A percentile compares a stretch with the other conserved stretches of the same genome.
These are phyloP conservation scores for Diaporthe capsici DNA, from an alignment of 2,329 filamentous ascomycete genomes.

Conservation along the genomic window DNA sequence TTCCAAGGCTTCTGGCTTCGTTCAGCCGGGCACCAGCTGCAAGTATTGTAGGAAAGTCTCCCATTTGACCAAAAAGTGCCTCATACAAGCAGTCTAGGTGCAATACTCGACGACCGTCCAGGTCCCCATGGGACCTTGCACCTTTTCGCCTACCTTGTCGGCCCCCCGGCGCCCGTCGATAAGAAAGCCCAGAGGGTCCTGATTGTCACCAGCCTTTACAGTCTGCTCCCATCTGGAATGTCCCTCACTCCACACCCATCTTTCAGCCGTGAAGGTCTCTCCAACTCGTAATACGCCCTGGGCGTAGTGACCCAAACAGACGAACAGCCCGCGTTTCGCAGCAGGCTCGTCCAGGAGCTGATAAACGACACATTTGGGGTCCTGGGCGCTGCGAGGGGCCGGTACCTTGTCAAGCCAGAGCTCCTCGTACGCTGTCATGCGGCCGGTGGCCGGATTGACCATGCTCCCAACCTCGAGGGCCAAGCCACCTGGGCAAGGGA, in stretches of 20 bases:
- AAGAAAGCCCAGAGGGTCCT: slow-evolving; percentile 10
- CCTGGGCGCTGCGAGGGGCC: slow-evolving; percentile 21
- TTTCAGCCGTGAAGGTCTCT: slow-evolving; percentile 62
- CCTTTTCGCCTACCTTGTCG: slow-evolving; percentile 1
- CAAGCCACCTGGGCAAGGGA: slow-evolving; percentile 55
- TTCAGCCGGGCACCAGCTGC: background rate
- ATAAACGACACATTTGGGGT: slow-evolving; percentile 56
- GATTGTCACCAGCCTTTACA: slow-evolving; percentile 13
- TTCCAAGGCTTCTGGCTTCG: background rate
- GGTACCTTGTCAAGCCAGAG: slow-evolving; percentile 68
- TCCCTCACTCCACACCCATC: slow-evolving; percentile 64
- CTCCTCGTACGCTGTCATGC: slow-evolving; percentile 73
- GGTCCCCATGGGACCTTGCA: slow-evolving; percentile 18
- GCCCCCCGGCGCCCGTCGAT: background rate
- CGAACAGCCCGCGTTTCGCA: slow-evolving; percentile 62
- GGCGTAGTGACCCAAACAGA: slow-evolving; percentile 67
- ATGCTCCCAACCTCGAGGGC: slow-evolving; percentile 72
- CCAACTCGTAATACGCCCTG: slow-evolving; percentile 69
- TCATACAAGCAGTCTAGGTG: background rate
- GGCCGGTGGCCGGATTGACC: slow-evolving; percentile 68
- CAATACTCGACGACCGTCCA: slow-evolving; percentile 36
- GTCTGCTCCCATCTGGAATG: slow-evolving; percentile 27
- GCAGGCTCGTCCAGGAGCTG: slow-evolving; percentile 51
- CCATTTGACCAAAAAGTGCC: background rate
- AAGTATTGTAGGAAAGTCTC: background rate